phyloP scores from a whole-genome alignment of 2,329 filamentous ascomycete genomes.

The Clarireedia homoeocarpa region DNA sequence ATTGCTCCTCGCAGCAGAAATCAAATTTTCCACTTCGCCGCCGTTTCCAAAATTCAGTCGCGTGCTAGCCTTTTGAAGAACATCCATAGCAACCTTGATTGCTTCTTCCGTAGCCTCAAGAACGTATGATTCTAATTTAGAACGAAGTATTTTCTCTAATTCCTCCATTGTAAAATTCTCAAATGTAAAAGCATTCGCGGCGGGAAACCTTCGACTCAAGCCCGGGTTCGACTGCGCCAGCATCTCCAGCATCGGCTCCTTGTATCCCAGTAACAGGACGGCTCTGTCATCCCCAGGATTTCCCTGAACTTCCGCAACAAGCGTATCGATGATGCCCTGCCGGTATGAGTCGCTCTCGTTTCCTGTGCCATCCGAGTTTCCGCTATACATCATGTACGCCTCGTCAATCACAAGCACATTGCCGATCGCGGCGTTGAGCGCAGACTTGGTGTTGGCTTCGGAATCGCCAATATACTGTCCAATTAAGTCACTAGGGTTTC shows the following conservation, averaged over 20 bases:
- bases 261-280: slow-evolving; percentile 59
- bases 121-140: slow-evolving; percentile 40
- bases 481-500: slow-evolving; percentile 32
- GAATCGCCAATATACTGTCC: slow-evolving; percentile 50
- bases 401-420: slow-evolving; percentile 49
- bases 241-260: slow-evolving; percentile 50
- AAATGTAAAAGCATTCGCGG: slow-evolving; percentile 56
- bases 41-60: slow-evolving; percentile 63
- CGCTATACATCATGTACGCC: slow-evolving; percentile 42
- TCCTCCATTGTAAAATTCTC: slow-evolving; percentile 56
- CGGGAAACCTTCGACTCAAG: slow-evolving; percentile 54
- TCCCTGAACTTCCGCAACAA: slow-evolving; percentile 63
- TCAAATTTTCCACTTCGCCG: slow-evolving; percentile 62
- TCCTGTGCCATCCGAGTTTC: slow-evolving; percentile 13
- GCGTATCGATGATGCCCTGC: slow-evolving; percentile 61
- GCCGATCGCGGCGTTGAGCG: slow-evolving; percentile 52
- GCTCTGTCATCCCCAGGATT: slow-evolving; percentile 63
- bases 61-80: slow-evolving; percentile 52
- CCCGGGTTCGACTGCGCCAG: slow-evolving; percentile 57
- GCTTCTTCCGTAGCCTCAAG: slow-evolving; percentile 38
- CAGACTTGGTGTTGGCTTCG: slow-evolving; percentile 63
- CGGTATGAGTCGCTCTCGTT: slow-evolving; percentile 50
- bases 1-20: slow-evolving; percentile 36
- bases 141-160: slow-evolving; percentile 41
- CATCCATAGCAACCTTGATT: slow-evolving; percentile 45